Evolutionary conservation across 805 yeast genomes (phyloP), one percentile per base, ranked within the genome.

Genomic region (Saccharomycopsis sp.): DNA sequence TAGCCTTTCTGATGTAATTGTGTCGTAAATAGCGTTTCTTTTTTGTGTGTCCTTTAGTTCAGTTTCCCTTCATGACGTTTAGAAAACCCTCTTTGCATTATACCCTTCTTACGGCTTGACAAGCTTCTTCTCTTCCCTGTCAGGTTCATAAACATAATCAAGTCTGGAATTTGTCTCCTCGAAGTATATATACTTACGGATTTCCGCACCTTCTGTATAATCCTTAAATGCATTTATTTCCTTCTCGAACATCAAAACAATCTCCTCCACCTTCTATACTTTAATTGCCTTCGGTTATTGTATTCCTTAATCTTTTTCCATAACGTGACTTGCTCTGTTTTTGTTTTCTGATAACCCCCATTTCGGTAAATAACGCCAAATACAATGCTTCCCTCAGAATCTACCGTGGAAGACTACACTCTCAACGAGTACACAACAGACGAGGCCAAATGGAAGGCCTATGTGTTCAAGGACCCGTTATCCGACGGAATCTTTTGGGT

Each of bases 371-470:
- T 29, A 29, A 7, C 12, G 5, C 12, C 37, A 7, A 7, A 12
- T 12, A 29, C 12, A 12, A 29, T 29, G 37, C 37, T 12, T 29
- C 9, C 37, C 37, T 5, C 37, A 7, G 12, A 12, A 29, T 29
- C 37, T 12, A 29, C 37, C 5, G 37, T 29, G 37, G 37, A 29
- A 29, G 37, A 50, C 24, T 50, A 24, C 23, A 34, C 24, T 9
- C 7, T 34, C 34, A 34, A 24, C 14, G 52, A 55, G 7, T 55
- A 55, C 21, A 24, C 4, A 12, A 46, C 54, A 3, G 37, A 55
- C 8, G 50, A 20, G 24, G 54, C 55, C 46, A 58, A 55, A 50
- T 54, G 55, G 55, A 58, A 55, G 44, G 61, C 61, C 14, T 58
- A 34, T 40, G 56, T 55, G 18, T 51, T 51, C 24, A 34, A 46